Percentiles rank a stretch among this genome's conserved stretches.
Conservation (phyloP, 305 asterid species). For the Nicotiana rustica region DNA sequence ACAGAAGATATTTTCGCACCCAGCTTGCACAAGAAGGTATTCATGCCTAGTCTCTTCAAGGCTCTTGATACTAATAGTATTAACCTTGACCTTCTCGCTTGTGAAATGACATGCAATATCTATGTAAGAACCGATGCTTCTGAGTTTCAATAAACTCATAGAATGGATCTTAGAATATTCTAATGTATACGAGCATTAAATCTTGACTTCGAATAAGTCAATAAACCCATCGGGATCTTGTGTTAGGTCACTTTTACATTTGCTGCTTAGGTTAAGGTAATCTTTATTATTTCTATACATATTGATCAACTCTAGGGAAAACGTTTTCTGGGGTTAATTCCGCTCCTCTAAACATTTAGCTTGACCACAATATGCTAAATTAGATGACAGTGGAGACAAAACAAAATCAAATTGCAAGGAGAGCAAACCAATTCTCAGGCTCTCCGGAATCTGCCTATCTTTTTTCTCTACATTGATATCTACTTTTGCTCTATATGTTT, state of each 20-base stretch:
- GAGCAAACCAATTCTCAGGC: neutral
- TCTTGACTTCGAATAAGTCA: neutral
- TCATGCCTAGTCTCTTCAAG: neutral
- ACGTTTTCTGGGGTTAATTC: neutral
- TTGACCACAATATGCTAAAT: conserved; percentile 11
- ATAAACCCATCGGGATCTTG: neutral
- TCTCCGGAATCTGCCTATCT: neutral
- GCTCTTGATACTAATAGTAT: neutral
- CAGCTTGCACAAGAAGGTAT: neutral
- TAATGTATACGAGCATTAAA: neutral
- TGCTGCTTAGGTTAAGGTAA: neutral
- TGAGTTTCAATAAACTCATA: neutral
- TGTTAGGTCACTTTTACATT: neutral
- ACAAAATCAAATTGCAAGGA: neutral
- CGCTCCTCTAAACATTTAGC: neutral
- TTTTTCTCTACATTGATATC: neutral
- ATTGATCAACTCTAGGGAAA: neutral
- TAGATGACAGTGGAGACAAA: neutral
- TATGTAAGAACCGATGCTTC: neutral
- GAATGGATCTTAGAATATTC: neutral
- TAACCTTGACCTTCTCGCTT: conserved; percentile 18
- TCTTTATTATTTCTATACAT: neutral
- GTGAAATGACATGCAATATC: neutral
- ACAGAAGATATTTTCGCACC: neutral
- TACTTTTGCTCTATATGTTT: neutral